phyloP scores from a whole-genome alignment of 1,284 basidiomycete genomes.

The Vanrija pseudolonga region DNA sequence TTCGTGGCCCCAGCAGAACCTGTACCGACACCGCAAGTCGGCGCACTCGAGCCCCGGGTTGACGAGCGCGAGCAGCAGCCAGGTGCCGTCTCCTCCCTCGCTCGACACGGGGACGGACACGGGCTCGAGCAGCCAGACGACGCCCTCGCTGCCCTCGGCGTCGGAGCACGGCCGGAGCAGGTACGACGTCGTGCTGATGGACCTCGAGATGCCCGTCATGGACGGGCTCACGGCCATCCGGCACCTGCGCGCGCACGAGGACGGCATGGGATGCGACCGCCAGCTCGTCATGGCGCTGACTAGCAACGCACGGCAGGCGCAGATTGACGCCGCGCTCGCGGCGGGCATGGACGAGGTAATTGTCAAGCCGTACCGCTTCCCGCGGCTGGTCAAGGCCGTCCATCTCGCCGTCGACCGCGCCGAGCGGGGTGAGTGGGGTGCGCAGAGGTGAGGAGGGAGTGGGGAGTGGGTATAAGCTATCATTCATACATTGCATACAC shows the following conservation, averaged over 20 bases:
- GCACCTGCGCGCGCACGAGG: slow-evolving; percentile 37
- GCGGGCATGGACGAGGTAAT: slow-evolving; percentile 26
- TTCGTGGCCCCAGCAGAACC: too few relatives aligned
- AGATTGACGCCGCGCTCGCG: slow-evolving; percentile 31
- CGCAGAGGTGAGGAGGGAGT: too few relatives aligned
- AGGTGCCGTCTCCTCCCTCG: not conserved
- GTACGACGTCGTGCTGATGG: slow-evolving; percentile 29
- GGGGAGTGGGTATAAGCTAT: too few relatives aligned
- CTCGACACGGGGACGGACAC: not conserved
- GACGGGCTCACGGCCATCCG: slow-evolving; percentile 43
- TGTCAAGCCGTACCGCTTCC: not conserved
- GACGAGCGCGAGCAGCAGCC: too few relatives aligned
- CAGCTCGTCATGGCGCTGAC: slow-evolving; percentile 44
- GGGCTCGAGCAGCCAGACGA: slow-evolving; percentile 3
- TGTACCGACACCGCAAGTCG: too few relatives aligned
- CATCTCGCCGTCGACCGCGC: too few relatives aligned
- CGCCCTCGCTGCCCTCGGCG: not conserved
- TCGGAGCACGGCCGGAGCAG: slow-evolving; percentile 8
- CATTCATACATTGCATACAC: too few relatives aligned
- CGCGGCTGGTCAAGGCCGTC: too few relatives aligned
- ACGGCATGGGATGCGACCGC: slow-evolving; percentile 19
- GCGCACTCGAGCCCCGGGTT: too few relatives aligned
- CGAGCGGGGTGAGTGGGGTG: too few relatives aligned
- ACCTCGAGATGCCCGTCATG: slow-evolving; percentile 43
- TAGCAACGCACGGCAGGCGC: slow-evolving; percentile 38